These are phyloP conservation scores for Cadophora sp. DNA, from an alignment of 2,329 filamentous ascomycete species.

Conservation along the genomic window DNA sequence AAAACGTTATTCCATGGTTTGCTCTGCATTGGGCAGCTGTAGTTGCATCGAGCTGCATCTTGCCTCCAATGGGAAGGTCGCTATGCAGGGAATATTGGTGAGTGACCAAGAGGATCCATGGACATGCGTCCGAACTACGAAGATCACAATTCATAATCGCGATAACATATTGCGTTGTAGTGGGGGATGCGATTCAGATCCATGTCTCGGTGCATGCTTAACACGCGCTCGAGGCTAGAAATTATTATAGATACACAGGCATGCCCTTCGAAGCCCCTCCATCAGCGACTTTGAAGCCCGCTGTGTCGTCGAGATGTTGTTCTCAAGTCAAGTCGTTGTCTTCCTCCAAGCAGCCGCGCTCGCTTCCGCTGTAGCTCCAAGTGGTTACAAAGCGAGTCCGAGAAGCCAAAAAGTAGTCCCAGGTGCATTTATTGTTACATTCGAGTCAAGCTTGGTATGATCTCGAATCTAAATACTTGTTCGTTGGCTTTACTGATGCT, in stretches of 20 bases:
- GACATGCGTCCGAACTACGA: neutral
- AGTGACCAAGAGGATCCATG: neutral
- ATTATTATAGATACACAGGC: slow-evolving; percentile 2
- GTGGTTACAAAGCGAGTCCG: slow-evolving; percentile 5
- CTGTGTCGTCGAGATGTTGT: slow-evolving; percentile 15
- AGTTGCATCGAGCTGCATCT: neutral
- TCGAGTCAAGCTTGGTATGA: slow-evolving; percentile 7
- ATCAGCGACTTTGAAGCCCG: neutral
- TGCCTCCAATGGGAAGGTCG: slow-evolving; percentile 5
- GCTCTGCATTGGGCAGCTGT: slow-evolving; percentile 3
- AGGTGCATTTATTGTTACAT: slow-evolving; percentile 16
- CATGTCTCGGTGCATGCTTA: neutral
- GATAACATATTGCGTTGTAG: slow-evolving; percentile 7
- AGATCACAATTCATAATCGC: neutral
- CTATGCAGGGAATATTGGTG: neutral
- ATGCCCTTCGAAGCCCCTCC: neutral
- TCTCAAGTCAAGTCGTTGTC: neutral
- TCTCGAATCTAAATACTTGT: neutral
- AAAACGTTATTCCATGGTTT: neutral
- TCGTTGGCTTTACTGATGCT: neutral
- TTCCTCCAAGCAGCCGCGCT: neutral
- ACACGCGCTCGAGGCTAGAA: neutral
- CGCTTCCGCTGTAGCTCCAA: slow-evolving; percentile 9
- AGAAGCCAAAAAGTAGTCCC: slow-evolving; percentile 5
- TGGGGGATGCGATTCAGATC: neutral